phyloP scores from a whole-genome alignment of 208 protist genomes.

The Leishmania gerbilli region DNA sequence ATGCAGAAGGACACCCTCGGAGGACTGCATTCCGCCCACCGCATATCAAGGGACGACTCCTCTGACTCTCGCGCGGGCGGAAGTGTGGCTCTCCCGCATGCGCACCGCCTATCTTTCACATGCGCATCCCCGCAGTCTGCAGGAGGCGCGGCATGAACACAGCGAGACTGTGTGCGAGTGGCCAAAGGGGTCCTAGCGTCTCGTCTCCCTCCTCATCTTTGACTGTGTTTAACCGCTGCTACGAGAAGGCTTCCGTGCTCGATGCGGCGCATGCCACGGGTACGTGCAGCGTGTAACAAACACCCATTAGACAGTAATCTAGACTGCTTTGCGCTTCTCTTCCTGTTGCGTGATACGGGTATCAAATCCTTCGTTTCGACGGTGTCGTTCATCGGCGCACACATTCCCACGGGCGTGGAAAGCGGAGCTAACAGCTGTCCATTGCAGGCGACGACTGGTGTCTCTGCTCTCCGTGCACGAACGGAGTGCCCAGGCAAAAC shows the following conservation, averaged over 20 bases:
- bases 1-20: not conserved
- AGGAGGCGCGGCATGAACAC: not conserved
- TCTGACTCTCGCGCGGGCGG: not conserved
- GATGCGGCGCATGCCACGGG: not conserved
- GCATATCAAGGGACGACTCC: not conserved
- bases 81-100: constrained; percentile 1
- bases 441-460: not conserved
- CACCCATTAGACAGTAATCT: not conserved
- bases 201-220: not conserved
- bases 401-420: not conserved
- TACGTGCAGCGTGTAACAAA: not conserved
- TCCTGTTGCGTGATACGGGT: not conserved
- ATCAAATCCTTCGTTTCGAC: not conserved
- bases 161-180: not conserved
- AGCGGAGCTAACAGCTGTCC: not conserved
- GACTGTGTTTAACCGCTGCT: not conserved
- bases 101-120: not conserved
- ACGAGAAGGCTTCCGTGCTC: not conserved
- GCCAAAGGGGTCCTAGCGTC: not conserved
- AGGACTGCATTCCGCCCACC: not conserved
- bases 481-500: not conserved
- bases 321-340: not conserved
- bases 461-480: not conserved
- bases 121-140: not conserved
- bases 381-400: not conserved